phyloP scores from a whole-genome alignment of 1,284 basidiomycete genomes.

The Pascua sp. region DNA sequence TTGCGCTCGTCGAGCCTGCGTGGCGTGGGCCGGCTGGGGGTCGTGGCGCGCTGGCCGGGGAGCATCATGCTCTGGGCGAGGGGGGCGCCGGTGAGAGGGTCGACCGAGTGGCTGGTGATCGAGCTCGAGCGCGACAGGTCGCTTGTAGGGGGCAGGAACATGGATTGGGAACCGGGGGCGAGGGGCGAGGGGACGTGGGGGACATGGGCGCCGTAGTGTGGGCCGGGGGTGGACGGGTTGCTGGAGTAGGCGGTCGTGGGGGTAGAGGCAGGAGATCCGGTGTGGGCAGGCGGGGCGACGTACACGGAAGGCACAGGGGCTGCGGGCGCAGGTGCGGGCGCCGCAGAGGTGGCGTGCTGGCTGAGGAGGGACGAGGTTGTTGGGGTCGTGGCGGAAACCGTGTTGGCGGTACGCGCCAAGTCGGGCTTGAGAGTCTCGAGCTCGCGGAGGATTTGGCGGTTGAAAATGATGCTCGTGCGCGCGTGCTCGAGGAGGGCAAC shows the following conservation, averaged over 20 bases:
- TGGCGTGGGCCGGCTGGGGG: slow-evolving; percentile 20
- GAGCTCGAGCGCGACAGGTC: neutral
- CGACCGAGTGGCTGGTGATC: neutral
- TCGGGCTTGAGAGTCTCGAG: slow-evolving; percentile 78
- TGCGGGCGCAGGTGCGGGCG: neutral
- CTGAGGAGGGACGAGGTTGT: neutral
- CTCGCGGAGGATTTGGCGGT: slow-evolving; percentile 78
- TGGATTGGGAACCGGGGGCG: slow-evolving; percentile 26
- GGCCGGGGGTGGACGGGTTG: neutral
- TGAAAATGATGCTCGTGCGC: slow-evolving; percentile 82
- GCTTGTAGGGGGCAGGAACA: slow-evolving; percentile 38
- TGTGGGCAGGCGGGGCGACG: too few species aligned
- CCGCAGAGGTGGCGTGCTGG: neutral
- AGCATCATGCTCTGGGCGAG: slow-evolving; percentile 46
- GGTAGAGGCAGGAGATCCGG: too few species aligned
- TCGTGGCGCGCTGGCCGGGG: slow-evolving; percentile 20
- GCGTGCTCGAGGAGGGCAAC: slow-evolving; percentile 84
- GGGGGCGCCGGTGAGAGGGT: slow-evolving; percentile 12
- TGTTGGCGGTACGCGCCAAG: slow-evolving; percentile 50
- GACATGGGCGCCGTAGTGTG: neutral
- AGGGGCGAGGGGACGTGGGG: neutral
- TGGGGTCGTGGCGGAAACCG: neutral
- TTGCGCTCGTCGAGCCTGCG: slow-evolving; percentile 42
- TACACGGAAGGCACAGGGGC: too few species aligned
- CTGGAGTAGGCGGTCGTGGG: neutral